Evolutionary conservation across 164 flowering plant species (phyloP).

Genomic region (Chimonanthus praecox): DNA sequence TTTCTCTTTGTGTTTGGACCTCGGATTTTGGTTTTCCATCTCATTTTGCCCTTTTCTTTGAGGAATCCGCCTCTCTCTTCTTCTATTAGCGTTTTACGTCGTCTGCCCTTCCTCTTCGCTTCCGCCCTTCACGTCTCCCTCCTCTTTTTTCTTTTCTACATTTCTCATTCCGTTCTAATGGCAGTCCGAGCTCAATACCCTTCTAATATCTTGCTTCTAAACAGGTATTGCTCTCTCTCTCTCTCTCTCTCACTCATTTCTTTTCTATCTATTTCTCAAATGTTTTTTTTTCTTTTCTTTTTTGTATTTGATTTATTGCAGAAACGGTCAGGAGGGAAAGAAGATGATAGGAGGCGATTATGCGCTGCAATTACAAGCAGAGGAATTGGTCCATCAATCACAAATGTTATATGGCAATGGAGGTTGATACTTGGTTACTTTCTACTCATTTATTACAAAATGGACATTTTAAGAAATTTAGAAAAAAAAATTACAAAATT

Average conservation of each 20-base stretch:
- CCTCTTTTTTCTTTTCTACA: constrained; percentile 10
- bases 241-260: background rate
- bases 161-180: constrained; percentile 25
- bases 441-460: too few relatives aligned
- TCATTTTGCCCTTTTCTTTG: constrained; percentile 4
- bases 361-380: background rate
- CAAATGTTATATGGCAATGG: constrained; percentile 8
- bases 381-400: constrained; percentile 7
- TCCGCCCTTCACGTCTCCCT: constrained; percentile 1
- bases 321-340: constrained; percentile 18
- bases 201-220: constrained; percentile 56
- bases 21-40: background rate
- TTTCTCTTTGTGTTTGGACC: constrained; percentile 27
- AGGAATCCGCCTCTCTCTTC: constrained; percentile 10
- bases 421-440: background rate
- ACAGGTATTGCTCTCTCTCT: constrained; percentile 34
- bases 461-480: too few relatives aligned
- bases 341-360: constrained; percentile 11
- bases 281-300: background rate
- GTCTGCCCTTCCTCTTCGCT: background rate
- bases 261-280: background rate
- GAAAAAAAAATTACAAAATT: too few relatives aligned
- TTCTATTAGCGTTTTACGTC: background rate
- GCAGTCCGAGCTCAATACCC: constrained; percentile 92
- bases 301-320: constrained; percentile 1